phyloP scores from a whole-genome alignment of 371 early-diverging fungal species.

The Syncephalastrum racemosum region DNA sequence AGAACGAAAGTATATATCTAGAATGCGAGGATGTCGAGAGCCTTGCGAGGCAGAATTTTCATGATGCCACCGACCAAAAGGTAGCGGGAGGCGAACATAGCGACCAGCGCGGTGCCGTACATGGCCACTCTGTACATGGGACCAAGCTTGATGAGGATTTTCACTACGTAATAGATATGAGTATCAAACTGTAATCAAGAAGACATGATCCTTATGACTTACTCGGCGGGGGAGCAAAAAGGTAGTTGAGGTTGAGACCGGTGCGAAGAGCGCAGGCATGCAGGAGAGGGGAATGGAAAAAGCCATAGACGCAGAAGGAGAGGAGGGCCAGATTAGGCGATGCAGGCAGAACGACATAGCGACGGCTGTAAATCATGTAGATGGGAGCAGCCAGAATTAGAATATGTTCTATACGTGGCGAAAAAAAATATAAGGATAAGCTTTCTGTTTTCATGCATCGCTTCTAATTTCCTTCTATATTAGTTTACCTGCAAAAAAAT shows the following conservation, averaged over 20 bases:
- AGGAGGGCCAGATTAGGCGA: conserved; percentile 50
- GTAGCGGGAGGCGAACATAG: conserved; percentile 28
- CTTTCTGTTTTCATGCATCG: conserved; percentile 1
- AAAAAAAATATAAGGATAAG: conserved; percentile 1
- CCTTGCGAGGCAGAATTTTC: conserved; percentile 21
- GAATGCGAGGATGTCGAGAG: background rate
- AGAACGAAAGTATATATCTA: too few species aligned
- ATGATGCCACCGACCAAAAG: conserved; percentile 22
- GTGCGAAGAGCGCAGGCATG: conserved; percentile 51
- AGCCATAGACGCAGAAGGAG: conserved; percentile 56
- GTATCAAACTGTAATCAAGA: background rate
- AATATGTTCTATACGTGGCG: conserved; percentile 51
- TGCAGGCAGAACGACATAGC: conserved; percentile 55
- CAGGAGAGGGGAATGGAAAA: conserved; percentile 58
- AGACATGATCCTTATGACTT: conserved; percentile 13
- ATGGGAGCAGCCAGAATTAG: conserved; percentile 54
- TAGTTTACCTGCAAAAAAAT: conserved; percentile 59
- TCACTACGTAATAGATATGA: conserved; percentile 21
- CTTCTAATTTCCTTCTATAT: background rate
- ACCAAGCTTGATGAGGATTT: conserved; percentile 38
- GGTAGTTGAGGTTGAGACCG: conserved; percentile 61
- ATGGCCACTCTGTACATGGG: conserved; percentile 40
- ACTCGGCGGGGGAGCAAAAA: conserved; percentile 60
- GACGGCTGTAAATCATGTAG: conserved; percentile 58
- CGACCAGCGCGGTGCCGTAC: conserved; percentile 31